phyloP scores from a whole-genome alignment of 306 rosid species.

The Clitoria ternatea region DNA sequence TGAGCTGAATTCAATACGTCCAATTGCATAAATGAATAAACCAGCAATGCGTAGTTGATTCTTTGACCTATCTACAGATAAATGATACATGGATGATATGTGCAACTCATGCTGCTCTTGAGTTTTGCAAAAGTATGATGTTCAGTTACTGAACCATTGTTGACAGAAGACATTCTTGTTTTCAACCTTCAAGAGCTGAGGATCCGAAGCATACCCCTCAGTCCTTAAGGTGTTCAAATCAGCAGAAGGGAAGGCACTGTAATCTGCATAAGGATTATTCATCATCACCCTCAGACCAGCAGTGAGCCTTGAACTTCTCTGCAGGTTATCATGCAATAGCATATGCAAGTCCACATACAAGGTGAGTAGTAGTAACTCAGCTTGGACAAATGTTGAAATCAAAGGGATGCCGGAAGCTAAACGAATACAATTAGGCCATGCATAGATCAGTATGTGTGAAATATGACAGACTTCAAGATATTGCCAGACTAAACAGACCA shows the following conservation, averaged over 20 bases:
- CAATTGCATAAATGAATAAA: conserved; percentile 4
- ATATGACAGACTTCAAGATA: conserved; percentile 10
- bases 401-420: conserved; percentile 26
- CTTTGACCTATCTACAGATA: conserved; percentile 12
- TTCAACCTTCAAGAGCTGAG: conserved; percentile 20
- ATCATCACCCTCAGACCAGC: conserved; percentile 12
- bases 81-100: conserved; percentile 20
- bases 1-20: not conserved
- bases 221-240: conserved; percentile 2
- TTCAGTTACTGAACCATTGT: conserved; percentile 8
- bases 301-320: conserved; percentile 16
- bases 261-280: no score
- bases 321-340: conserved; percentile 18
- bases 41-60: not conserved
- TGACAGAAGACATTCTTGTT: conserved; percentile 1
- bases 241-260: not conserved
- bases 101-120: conserved; percentile 17
- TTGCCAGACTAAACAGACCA: conserved; percentile 24
- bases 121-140: not conserved
- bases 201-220: conserved; percentile 21
- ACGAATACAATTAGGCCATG: conserved; percentile 15
- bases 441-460: conserved; percentile 14
- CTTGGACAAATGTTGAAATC: conserved; percentile 23
- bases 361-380: conserved; percentile 21
- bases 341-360: conserved; percentile 18